Conservation (phyloP, 2,329 filamentous ascomycete species). For the Ophiocordyceps polyrhachis-furcata region DNA sequence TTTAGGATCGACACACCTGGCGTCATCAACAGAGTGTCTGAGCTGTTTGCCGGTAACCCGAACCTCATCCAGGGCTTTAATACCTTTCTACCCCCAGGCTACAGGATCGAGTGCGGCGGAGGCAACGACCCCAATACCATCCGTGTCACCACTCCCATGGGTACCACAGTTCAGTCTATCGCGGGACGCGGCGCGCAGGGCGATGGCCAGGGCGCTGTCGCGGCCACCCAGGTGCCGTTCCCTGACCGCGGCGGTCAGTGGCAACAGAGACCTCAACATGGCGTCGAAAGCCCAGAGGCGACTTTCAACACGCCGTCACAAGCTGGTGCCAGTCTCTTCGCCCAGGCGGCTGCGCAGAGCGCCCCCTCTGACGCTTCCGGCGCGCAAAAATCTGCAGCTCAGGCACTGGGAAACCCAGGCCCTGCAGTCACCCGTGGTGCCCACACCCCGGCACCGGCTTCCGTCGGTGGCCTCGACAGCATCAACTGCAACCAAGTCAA, state of each 20-base stretch:
- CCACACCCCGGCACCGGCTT: slow-evolving; percentile 44
- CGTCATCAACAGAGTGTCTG: slow-evolving; percentile 90
- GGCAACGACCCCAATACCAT: slow-evolving; percentile 93
- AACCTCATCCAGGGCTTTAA: slow-evolving; percentile 96
- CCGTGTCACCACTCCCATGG: slow-evolving; percentile 88
- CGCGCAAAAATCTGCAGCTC: slow-evolving; percentile 13
- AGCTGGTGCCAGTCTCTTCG: slow-evolving; percentile 28
- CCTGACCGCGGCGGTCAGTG: slow-evolving; percentile 31
- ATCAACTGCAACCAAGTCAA: slow-evolving; percentile 45
- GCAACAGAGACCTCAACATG: slow-evolving; percentile 37
- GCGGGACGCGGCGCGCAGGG: slow-evolving; percentile 30
- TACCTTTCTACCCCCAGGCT: slow-evolving; percentile 87
- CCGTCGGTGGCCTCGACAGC: slow-evolving; percentile 32
- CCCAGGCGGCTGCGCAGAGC: slow-evolving; percentile 20
- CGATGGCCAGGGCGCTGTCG: slow-evolving; percentile 21
- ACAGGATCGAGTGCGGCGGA: slow-evolving; percentile 87
- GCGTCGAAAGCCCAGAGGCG: slow-evolving; percentile 43
- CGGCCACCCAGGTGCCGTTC: slow-evolving; percentile 24
- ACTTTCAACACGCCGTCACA: slow-evolving; percentile 40
- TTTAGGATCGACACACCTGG: slow-evolving; percentile 81
- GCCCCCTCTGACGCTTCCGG: slow-evolving; percentile 14
- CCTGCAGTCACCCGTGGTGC: slow-evolving; percentile 29
- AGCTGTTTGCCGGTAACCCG: slow-evolving; percentile 87
- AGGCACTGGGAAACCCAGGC: slow-evolving; percentile 12
- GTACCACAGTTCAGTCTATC: slow-evolving; percentile 88